Conservation (phyloP, 257 asterid genomes). For the Misopates orontium region DNA sequence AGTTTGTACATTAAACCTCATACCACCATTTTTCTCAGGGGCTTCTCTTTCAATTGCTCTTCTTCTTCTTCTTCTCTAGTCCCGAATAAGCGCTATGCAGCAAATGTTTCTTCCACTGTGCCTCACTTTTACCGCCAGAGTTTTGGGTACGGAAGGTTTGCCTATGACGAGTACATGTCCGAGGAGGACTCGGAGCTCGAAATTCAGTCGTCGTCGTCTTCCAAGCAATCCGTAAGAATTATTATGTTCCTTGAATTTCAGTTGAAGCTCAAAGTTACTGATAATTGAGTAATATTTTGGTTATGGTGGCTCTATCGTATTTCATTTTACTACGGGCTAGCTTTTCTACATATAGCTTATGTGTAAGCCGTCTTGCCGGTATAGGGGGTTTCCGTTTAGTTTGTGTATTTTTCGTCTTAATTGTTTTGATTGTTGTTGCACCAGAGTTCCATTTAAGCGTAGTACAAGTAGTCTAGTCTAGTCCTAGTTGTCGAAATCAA, state of each 20-base stretch:
- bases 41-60: conserved; percentile 35
- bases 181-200: conserved; percentile 70
- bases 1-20: conserved; percentile 32
- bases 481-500: too few relatives aligned
- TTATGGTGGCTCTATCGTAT: not conserved
- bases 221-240: conserved; percentile 63
- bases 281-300: too few relatives aligned
- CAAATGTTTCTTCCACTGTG: conserved; percentile 35
- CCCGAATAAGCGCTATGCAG: conserved; percentile 42
- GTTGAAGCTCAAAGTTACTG: too few relatives aligned
- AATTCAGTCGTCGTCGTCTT: conserved; percentile 50
- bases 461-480: too few relatives aligned
- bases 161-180: conserved; percentile 65
- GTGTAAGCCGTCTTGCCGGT: too few relatives aligned
- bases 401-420: too few relatives aligned
- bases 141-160: conserved; percentile 65
- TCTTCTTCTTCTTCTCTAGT: conserved; percentile 29
- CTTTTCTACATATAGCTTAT: too few relatives aligned
- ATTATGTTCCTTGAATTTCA: not conserved
- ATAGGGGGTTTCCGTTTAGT: too few relatives aligned
- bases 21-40: conserved; percentile 23
- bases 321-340: too few relatives aligned
- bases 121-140: conserved; percentile 58
- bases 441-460: too few relatives aligned
- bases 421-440: too few relatives aligned